Evolutionary conservation across 495 filamentous ascomycete species (phyloP), one percentile per base, ranked within the genome.

Genomic region (Platismatia glauca): DNA sequence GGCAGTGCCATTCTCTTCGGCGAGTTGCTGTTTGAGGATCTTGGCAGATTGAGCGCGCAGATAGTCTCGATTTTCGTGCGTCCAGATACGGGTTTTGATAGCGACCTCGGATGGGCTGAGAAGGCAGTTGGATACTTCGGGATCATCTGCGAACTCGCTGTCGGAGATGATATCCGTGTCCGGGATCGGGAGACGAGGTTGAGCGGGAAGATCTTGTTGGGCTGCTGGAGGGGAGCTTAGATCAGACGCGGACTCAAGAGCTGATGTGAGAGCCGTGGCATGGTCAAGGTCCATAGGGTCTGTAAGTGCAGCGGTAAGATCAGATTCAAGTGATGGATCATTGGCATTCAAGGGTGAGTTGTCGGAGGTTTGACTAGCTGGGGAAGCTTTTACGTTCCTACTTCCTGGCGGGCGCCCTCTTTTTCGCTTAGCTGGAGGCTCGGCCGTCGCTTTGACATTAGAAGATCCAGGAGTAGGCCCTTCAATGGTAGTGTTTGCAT

Each of bases 1-100:
- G 35, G 59, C 66, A 11, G 69, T 70, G 52, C 69, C 65, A 60
- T 70, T 76, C 59, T 80, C 80, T 37, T 79, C 79, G 7, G 81
- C 78, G 60, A 90, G 73, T 60, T 86, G 83, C 59, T 83, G 78
- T 38, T 86, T 81, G 41, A 90, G 82, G 6, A 81, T 77, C 72
- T 91, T 93, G 55, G 85, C 82, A 71, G 96, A 89, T 71, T 91
- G 83, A 29, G 83, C 80, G 7, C 92, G 87, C 43, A 98, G 78
- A 75, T 89, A 98, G 59, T 93, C 89, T 68, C 90, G 88, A 73
- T 97, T 97, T 66, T 89, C 84, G 63, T 91, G 88, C n/a, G 91
- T 82, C 94, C 94, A 98, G 59, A 97, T 89, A 52, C 80, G 78
- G 71, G 95, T 90, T 70, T 96, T 96, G 65, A 91, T 78, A 7